Percentiles rank a stretch among this genome's conserved stretches.
Evolutionary conservation across 1,284 basidiomycete genomes (phyloP).

Genomic region (Stygiomarasmius scandens): DNA sequence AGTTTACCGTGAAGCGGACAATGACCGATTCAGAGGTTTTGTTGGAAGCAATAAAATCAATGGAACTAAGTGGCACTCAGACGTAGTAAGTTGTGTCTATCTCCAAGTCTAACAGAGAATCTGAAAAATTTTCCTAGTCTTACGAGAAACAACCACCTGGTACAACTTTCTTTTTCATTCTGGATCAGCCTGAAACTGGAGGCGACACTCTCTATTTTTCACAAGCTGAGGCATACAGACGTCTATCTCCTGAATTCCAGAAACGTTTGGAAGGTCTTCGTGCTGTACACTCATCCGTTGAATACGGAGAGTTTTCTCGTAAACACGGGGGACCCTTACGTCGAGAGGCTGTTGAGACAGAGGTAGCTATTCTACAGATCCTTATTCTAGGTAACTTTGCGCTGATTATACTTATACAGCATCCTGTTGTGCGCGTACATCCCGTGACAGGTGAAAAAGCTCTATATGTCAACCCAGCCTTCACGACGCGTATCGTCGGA

Average conservation of each 20-base stretch:
- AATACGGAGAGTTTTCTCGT: conserved; percentile 58
- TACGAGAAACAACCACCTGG: conserved; percentile 68
- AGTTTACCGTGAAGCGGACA: conserved; percentile 45
- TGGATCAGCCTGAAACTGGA: conserved; percentile 46
- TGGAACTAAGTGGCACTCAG: conserved; percentile 44
- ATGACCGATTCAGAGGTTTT: conserved; percentile 36
- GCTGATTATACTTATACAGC: conserved; percentile 22
- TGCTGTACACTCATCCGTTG: conserved; percentile 66
- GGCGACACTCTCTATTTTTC: conserved; percentile 66
- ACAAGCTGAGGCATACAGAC: conserved; percentile 65
- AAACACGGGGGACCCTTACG: conserved; percentile 55
- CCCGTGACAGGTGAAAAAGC: conserved; percentile 72
- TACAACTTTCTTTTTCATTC: conserved; percentile 62
- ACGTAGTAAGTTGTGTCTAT: conserved; percentile 34
- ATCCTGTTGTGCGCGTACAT: conserved; percentile 58
- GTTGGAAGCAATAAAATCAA: conserved; percentile 29
- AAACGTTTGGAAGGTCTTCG: conserved; percentile 64
- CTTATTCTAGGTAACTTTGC: too few relatives aligned
- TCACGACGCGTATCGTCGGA: conserved; percentile 67
- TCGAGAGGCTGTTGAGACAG: conserved; percentile 63
- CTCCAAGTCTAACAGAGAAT: neutral
- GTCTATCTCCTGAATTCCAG: conserved; percentile 70
- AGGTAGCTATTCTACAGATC: conserved; percentile 28
- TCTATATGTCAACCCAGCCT: conserved; percentile 65
- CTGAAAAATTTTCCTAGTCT: conserved; percentile 27